Percentiles rank a stretch among this genome's conserved stretches.
phyloP scores from a whole-genome alignment of 306 rosid species.

The Sicyos edulis region DNA sequence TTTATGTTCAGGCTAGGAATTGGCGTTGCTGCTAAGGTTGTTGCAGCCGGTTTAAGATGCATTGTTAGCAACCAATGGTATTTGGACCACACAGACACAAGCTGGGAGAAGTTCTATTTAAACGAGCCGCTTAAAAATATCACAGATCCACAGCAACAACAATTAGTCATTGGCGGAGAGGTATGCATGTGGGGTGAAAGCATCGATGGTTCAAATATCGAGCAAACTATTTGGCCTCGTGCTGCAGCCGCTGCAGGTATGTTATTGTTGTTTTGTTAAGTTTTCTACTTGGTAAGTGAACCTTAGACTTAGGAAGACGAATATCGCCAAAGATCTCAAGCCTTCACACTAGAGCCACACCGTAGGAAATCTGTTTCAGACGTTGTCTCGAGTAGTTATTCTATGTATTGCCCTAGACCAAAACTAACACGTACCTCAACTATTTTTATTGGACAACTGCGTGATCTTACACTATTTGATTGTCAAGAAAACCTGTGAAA shows the following conservation, averaged over 20 bases:
- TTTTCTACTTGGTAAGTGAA: background rate
- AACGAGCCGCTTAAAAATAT: slow-evolving; percentile 38
- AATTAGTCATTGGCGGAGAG: slow-evolving; percentile 38
- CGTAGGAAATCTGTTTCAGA: background rate
- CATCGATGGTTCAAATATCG: slow-evolving; percentile 35
- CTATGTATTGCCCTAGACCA: too few relatives aligned
- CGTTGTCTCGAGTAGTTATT: background rate
- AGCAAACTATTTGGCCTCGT: slow-evolving; percentile 48
- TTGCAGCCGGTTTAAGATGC: slow-evolving; percentile 39
- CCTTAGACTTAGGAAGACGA: too few relatives aligned
- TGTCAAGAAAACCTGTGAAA: too few relatives aligned
- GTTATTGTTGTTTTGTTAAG: background rate
- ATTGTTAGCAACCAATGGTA: slow-evolving; percentile 50
- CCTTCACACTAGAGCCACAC: too few relatives aligned
- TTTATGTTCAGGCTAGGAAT: slow-evolving; percentile 30
- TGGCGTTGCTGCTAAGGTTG: slow-evolving; percentile 34
- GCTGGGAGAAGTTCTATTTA: slow-evolving; percentile 34
- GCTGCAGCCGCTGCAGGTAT: slow-evolving; percentile 51
- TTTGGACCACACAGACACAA: slow-evolving; percentile 34
- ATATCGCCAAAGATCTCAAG: background rate
- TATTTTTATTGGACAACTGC: too few relatives aligned
- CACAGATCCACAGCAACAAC: slow-evolving; percentile 26
- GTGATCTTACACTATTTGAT: too few relatives aligned
- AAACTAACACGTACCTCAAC: too few relatives aligned
- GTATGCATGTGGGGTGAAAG: slow-evolving; percentile 45